phyloP scores from a whole-genome alignment of 2,329 filamentous ascomycete genomes.

The Aspergillus terreus region DNA sequence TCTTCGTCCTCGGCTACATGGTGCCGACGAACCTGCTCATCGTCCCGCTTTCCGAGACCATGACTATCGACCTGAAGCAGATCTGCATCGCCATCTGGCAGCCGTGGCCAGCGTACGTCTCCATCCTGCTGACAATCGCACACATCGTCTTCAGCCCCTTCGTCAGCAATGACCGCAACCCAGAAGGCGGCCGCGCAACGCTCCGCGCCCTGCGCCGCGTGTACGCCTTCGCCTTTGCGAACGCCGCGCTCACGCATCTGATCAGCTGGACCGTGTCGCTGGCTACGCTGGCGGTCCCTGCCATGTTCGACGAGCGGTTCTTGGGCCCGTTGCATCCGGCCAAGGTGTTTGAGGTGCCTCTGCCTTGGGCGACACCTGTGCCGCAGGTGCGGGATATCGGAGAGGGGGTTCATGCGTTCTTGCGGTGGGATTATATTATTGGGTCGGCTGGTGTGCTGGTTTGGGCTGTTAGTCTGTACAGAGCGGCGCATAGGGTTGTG shows the following conservation, averaged over 20 bases:
- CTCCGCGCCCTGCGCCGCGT: conserved; percentile 34
- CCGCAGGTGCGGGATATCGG: conserved; percentile 31
- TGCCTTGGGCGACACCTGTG: conserved; percentile 30
- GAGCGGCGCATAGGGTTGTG: conserved; percentile 24
- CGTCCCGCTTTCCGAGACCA: conserved; percentile 38
- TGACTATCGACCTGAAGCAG: conserved; percentile 45
- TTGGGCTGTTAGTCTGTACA: conserved; percentile 43
- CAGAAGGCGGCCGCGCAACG: conserved; percentile 21
- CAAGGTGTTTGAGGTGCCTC: conserved; percentile 35
- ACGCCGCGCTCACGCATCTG: conserved; percentile 41
- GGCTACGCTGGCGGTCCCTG: conserved; percentile 34
- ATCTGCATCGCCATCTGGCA: conserved; percentile 50
- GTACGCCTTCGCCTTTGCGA: conserved; percentile 40
- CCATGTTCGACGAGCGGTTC: conserved; percentile 31
- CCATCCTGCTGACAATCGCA: conserved; percentile 35
- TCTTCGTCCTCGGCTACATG: conserved; percentile 43
- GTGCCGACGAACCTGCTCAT: conserved; percentile 44
- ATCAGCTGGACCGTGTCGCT: conserved; percentile 40
- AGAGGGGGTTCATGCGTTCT: conserved; percentile 43
- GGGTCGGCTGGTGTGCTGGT: conserved; percentile 41
- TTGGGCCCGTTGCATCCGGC: conserved; percentile 34
- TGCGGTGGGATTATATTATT: conserved; percentile 49
- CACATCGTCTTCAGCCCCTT: conserved; percentile 22
- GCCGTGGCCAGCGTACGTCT: conserved; percentile 47
- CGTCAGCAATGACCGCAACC: conserved; percentile 19